These are phyloP conservation scores for Neoarthrinium moseri DNA, from an alignment of 2,329 filamentous ascomycete genomes.

Conservation along the genomic window DNA sequence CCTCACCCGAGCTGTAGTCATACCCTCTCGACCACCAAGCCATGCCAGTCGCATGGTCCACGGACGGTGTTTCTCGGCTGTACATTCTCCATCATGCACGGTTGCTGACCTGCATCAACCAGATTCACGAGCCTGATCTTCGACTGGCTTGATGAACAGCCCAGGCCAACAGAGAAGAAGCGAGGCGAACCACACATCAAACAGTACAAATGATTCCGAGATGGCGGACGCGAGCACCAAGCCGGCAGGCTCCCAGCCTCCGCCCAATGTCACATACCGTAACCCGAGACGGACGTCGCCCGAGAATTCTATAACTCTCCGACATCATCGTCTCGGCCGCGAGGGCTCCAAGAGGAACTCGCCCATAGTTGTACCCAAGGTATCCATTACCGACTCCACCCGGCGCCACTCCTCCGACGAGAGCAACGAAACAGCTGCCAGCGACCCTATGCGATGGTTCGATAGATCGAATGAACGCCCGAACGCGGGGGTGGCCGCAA, in stretches of 20 bases:
- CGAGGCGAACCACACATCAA: too few relatives aligned
- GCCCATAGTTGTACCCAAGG: slow-evolving; percentile 9
- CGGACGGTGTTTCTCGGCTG: not conserved
- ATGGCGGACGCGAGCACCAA: slow-evolving; percentile 13
- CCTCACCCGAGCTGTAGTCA: too few relatives aligned
- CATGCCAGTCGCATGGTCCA: not conserved
- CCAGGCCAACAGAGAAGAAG: not conserved
- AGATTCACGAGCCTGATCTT: not conserved
- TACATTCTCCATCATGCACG: not conserved
- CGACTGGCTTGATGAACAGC: not conserved
- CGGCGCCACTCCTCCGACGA: slow-evolving; percentile 46
- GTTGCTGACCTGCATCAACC: not conserved
- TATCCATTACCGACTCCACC: slow-evolving; percentile 14
- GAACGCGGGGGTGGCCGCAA: slow-evolving; percentile 40
- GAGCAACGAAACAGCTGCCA: slow-evolving; percentile 46
- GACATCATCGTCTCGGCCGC: slow-evolving; percentile 42
- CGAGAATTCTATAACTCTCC: slow-evolving; percentile 46
- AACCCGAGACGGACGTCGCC: slow-evolving; percentile 39
- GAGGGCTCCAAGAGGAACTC: slow-evolving; percentile 32
- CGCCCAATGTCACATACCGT: slow-evolving; percentile 22
- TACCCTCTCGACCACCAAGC: not conserved
- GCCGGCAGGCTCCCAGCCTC: slow-evolving; percentile 17
- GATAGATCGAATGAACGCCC: slow-evolving; percentile 52
- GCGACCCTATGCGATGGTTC: slow-evolving; percentile 55
- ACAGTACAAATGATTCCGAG: not conserved